Evolutionary conservation across 352 stramenopile genomes (phyloP).

Genomic region (Aphanomyces invadans): DNA sequence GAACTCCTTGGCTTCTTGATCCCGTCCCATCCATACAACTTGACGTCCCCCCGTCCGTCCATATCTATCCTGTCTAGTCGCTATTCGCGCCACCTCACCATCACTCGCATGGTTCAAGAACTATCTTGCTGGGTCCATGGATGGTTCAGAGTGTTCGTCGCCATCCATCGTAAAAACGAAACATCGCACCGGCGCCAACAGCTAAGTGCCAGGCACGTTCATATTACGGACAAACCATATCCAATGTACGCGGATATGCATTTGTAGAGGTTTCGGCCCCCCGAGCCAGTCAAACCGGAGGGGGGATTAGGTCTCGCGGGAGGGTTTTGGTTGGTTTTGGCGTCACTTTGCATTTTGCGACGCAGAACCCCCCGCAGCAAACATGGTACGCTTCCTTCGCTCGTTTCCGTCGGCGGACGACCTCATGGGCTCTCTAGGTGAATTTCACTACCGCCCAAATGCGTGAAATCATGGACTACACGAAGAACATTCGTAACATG

Average conservation of each 20-base stretch:
- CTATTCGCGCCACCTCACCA: too few species aligned
- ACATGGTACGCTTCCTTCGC: constrained; percentile 11
- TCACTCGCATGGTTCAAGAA: too few species aligned
- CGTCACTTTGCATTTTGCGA: constrained; percentile 26
- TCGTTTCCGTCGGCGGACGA: not conserved
- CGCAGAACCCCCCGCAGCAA: constrained; percentile 16
- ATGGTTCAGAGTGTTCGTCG: too few species aligned
- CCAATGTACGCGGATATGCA: not conserved
- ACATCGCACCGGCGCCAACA: not conserved
- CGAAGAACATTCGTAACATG: constrained; percentile 99
- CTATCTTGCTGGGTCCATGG: too few species aligned
- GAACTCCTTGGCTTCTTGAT: too few species aligned
- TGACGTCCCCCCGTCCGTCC: too few species aligned
- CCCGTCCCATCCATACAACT: too few species aligned
- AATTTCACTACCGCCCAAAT: constrained; percentile 99
- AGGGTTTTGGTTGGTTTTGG: constrained; percentile 6
- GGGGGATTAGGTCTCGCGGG: not conserved
- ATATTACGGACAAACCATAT: not conserved
- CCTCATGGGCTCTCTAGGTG: constrained; percentile 56
- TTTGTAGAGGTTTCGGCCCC: not conserved
- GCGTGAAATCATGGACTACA: constrained; percentile 97
- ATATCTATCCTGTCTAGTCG: too few species aligned
- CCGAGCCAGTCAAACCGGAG: constrained; percentile 4
- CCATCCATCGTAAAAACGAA: too few species aligned
- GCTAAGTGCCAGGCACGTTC: not conserved